Evolutionary conservation across 2,329 filamentous ascomycete genomes (phyloP), one percentile per base, ranked within the genome.

Genomic region (Verticillium klebahnii): DNA sequence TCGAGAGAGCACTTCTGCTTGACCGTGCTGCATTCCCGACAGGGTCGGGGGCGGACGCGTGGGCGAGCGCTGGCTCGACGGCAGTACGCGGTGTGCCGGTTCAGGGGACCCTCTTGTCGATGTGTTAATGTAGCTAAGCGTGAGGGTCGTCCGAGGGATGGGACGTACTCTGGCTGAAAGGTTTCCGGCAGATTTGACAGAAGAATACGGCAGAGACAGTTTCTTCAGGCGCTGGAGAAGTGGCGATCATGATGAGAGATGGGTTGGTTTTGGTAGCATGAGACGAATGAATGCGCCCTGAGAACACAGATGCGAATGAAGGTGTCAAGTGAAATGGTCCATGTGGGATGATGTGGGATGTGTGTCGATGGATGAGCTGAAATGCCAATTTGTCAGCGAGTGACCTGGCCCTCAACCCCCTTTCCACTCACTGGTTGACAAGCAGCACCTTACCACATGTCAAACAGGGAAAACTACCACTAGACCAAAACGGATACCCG

Each of bases 1-100:
- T 63, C 40, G 3, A 64, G 57, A 36, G 39, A 61, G 34, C 63
- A 64, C 17, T 64, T 64, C 29, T 45, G 58, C n/a, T 63, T 64
- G 5, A 61, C 58, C n/a, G 32, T 40, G 17, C 56, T 63, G 57
- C 63, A 64, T 55, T 61, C 61, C 23, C 29, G 57, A 9, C 63
- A 64, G 15, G 63, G 59, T 37, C 57, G 61, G 11, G 61, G 61
- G 4, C 63, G 59, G 15, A 58, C n/a, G 3, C 39, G 59, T 9
- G 59, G 63, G 23, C 59, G 57, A 17, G 39, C 55, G 9, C 37
- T 40, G 32, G 58, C 19, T 9, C 58, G 61, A 5, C 58, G 55
- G 52, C 62, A 64, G 39, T 64, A 64, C 3, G 61, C 34, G 17
- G 50, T 32, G 23, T 64, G 62, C 15, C 62, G 56, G 3, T 59